These are phyloP conservation scores for Cladosporium phlei DNA, from an alignment of 2,329 filamentous ascomycete species.

Conservation along the genomic window DNA sequence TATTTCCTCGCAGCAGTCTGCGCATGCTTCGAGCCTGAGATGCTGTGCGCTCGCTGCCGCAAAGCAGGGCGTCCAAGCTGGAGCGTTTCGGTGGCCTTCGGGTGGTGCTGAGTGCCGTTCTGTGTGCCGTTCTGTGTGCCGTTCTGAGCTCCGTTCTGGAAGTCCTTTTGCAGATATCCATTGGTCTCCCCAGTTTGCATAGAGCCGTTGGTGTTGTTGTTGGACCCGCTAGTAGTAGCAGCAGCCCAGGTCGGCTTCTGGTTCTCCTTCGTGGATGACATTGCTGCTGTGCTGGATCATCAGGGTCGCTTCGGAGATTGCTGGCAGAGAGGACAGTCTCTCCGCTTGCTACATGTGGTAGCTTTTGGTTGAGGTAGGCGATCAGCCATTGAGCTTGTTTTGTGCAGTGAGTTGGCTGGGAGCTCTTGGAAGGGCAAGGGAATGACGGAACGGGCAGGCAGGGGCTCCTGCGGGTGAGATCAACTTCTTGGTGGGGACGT, in stretches of 20 bases:
- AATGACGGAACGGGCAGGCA: background rate
- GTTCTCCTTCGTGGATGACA: slow-evolving; percentile 8
- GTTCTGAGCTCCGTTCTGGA: background rate
- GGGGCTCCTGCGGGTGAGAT: background rate
- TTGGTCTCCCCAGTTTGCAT: background rate
- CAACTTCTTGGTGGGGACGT: no score
- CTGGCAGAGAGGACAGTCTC: background rate
- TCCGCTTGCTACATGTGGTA: background rate
- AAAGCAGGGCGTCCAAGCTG: background rate
- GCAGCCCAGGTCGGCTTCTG: slow-evolving; percentile 6
- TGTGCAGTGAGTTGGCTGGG: background rate
- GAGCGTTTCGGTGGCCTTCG: background rate
- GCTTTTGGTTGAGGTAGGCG: slow-evolving; percentile 4
- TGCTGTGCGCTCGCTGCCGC: slow-evolving; percentile 6
- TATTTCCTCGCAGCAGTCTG: slow-evolving; percentile 57
- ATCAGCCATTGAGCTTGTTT: slow-evolving; percentile 11
- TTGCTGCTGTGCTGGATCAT: background rate
- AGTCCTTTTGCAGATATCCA: background rate
- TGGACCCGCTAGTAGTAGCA: background rate
- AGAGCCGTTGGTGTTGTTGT: slow-evolving; percentile 2
- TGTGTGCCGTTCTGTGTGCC: background rate
- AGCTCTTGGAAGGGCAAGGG: background rate
- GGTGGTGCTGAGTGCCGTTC: background rate
- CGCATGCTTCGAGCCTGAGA: slow-evolving; percentile 11
- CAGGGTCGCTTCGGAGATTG: background rate